Percentiles rank a stretch among this genome's conserved stretches.
Evolutionary conservation across 345 rosid genomes (phyloP).

Genomic region (Sonneratia alba): DNA sequence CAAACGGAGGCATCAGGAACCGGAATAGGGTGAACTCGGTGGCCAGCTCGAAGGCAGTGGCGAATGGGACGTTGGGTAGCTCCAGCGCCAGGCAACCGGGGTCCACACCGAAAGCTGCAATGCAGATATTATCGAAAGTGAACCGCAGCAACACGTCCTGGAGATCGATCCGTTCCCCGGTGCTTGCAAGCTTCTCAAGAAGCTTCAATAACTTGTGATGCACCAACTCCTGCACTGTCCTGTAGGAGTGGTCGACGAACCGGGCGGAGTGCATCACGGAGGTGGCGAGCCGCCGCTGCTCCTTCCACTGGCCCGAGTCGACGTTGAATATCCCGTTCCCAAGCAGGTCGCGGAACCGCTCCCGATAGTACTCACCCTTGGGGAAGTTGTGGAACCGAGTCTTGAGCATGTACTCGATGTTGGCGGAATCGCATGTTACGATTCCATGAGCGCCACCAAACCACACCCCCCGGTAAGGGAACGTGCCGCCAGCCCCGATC

Average conservation of each 20-base stretch:
- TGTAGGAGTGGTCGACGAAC: conserved; percentile 38
- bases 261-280: conserved; percentile 56
- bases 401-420: conserved; percentile 55
- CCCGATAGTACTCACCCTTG: conserved; percentile 50
- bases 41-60: conserved; percentile 74
- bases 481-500: conserved; percentile 36
- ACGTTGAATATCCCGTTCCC: conserved; percentile 69
- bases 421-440: conserved; percentile 41
- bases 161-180: conserved; percentile 46
- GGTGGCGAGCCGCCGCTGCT: conserved; percentile 40
- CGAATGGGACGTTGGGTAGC: conserved; percentile 55
- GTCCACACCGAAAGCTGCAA: conserved; percentile 58
- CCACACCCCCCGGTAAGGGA: conserved; percentile 45
- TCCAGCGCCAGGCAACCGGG: conserved; percentile 54
- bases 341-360: conserved; percentile 50
- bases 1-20: conserved; percentile 50
- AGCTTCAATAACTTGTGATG: conserved; percentile 46
- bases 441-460: conserved; percentile 46
- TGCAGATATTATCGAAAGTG: conserved; percentile 70
- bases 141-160: conserved; percentile 62
- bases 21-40: conserved; percentile 52
- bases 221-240: conserved; percentile 40
- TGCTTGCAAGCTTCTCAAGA: conserved; percentile 22
- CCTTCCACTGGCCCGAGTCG: conserved; percentile 57
- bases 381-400: conserved; percentile 69